These are phyloP conservation scores for Botrytis squamosa DNA, from an alignment of 2,329 filamentous ascomycete genomes.

Conservation along the genomic window DNA sequence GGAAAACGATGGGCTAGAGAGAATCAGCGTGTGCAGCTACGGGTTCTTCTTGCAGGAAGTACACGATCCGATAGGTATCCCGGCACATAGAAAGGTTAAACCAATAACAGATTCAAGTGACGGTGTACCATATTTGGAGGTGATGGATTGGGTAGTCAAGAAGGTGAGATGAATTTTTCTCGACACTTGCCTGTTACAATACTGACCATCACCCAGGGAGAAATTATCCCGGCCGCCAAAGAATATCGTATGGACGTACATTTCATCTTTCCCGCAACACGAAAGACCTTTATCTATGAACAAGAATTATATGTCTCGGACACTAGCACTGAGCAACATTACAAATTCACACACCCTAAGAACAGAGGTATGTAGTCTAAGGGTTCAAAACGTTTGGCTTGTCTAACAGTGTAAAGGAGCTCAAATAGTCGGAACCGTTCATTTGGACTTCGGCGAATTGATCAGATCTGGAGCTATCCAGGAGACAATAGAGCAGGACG, in stretches of 20 bases:
- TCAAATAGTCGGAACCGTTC: background rate
- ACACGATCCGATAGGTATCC: background rate
- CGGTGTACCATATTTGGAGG: slow-evolving; percentile 1
- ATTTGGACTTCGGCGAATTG: background rate
- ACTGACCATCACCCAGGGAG: background rate
- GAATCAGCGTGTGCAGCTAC: slow-evolving; percentile 11
- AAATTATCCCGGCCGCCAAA: background rate
- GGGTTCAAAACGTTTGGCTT: background rate
- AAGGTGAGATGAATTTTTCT: background rate
- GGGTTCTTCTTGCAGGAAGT: slow-evolving; percentile 4
- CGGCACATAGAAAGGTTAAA: background rate
- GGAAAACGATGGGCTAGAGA: background rate
- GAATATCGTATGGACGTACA: slow-evolving; percentile 3
- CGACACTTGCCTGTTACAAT: background rate
- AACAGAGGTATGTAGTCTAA: slow-evolving; percentile 1
- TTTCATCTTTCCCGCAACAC: background rate
- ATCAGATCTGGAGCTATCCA: background rate
- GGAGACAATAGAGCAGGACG: background rate
- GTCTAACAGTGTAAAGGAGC: background rate
- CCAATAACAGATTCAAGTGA: background rate
- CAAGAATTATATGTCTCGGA: slow-evolving; percentile 16
- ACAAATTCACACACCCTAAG: slow-evolving; percentile 4
- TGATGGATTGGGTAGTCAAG: slow-evolving; percentile 10
- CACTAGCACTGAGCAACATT: slow-evolving; percentile 3
- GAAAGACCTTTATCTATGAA: background rate